Evolutionary conservation across 371 early-diverging fungal genomes (phyloP).

Genomic region (Phascolomyces articulosus): DNA sequence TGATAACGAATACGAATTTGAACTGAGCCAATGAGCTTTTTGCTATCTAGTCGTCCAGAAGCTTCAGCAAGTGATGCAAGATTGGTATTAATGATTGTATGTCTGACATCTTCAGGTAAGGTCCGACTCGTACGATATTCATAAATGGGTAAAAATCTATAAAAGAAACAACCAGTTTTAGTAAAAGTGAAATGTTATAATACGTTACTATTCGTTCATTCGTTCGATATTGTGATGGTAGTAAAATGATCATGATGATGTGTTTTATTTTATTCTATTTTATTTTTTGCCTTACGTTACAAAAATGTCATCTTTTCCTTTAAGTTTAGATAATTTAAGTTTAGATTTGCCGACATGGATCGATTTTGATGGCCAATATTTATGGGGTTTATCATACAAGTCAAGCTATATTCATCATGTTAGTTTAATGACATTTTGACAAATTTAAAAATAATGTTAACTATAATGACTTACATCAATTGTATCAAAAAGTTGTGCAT

Average conservation of each 20-base stretch:
- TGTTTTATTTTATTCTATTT: too few relatives aligned
- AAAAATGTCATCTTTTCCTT: conserved; percentile 42
- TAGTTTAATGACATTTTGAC: too few relatives aligned
- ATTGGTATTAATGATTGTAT: conserved; percentile 39
- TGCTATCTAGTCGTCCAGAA: conserved; percentile 11
- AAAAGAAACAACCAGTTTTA: not conserved
- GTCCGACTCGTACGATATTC: conserved; percentile 45
- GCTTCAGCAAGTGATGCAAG: conserved; percentile 29
- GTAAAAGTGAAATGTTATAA: too few relatives aligned
- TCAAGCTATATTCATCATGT: conserved; percentile 15
- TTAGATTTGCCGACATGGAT: conserved; percentile 52
- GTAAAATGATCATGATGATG: too few relatives aligned
- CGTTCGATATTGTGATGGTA: too few relatives aligned
- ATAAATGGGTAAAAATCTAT: conserved; percentile 49
- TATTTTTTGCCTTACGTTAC: conserved; percentile 33
- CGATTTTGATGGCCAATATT: conserved; percentile 35
- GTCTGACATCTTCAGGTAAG: conserved; percentile 41
- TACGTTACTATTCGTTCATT: too few relatives aligned
- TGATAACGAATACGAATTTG: conserved; percentile 42
- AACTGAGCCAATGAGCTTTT: conserved; percentile 35
- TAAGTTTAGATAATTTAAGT: conserved; percentile 38
- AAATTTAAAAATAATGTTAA: not conserved
- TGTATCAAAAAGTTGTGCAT: conserved; percentile 49
- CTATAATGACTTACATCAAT: conserved; percentile 32
- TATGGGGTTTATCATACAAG: conserved; percentile 45